Percentiles rank a stretch among this genome's conserved stretches.
Evolutionary conservation across 176 grass and related monocot species (phyloP).

Genomic region (Rhynchospora pubera): DNA sequence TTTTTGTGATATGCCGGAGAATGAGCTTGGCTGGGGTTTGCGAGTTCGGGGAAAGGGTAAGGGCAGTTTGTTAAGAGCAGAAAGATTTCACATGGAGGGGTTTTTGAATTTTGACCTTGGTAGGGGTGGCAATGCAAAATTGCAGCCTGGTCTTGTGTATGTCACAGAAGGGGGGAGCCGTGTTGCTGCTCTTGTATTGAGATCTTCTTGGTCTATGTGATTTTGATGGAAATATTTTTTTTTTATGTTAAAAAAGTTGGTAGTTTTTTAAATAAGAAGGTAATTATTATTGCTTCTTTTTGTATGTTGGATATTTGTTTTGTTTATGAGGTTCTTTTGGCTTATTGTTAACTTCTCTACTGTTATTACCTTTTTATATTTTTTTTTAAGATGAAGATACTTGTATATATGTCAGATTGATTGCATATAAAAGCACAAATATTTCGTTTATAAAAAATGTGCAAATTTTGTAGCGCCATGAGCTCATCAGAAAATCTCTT

Average conservation of each 20-base stretch:
- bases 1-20: slow-evolving; percentile 22
- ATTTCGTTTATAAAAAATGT: no score
- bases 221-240: no score
- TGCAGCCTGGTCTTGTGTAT: slow-evolving; percentile 35
- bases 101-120: slow-evolving; percentile 33
- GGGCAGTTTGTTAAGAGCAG: background rate
- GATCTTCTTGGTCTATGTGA: slow-evolving; percentile 35
- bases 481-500: no score
- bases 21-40: slow-evolving; percentile 32
- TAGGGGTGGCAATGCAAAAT: slow-evolving; percentile 13
- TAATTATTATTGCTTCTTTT: background rate
- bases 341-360: background rate
- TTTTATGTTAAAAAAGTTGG: no score
- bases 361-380: background rate
- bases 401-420: background rate
- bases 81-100: slow-evolving; percentile 31
- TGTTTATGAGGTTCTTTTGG: background rate
- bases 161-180: slow-evolving; percentile 13
- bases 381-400: background rate
- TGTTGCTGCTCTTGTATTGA: slow-evolving; percentile 19
- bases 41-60: slow-evolving; percentile 10
- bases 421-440: no score
- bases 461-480: no score
- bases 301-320: background rate
- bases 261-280: no score